A percentile compares a stretch with the other conserved stretches of the same genome.
These are phyloP conservation scores for Lachancea kluyveri DNA, from an alignment of 805 yeast genomes.

Conservation along the genomic window DNA sequence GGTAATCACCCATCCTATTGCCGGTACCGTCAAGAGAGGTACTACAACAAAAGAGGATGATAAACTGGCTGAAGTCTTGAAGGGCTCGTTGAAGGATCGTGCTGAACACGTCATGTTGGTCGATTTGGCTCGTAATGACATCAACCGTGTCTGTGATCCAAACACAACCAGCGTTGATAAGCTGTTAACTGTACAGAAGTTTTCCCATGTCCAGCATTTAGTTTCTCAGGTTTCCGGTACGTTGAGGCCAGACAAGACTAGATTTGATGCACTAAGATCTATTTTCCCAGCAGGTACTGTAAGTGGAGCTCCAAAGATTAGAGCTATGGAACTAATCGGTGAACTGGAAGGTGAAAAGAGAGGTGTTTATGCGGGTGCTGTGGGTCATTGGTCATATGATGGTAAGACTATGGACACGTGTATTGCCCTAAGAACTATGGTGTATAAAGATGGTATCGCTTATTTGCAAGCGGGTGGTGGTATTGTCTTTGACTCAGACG, in stretches of 20 bases:
- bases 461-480: conserved; percentile 99
- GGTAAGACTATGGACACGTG: conserved; percentile 96
- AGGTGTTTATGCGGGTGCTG: conserved; percentile 98
- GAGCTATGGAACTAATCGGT: conserved; percentile 91
- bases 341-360: conserved; percentile 87
- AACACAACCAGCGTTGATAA: conserved; percentile 79
- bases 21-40: conserved; percentile 93
- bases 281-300: conserved; percentile 99
- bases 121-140: conserved; percentile 93
- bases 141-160: conserved; percentile 92
- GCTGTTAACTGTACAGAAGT: conserved; percentile 82
- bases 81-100: conserved; percentile 79
- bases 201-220: conserved; percentile 94
- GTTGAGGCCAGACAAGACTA: conserved; percentile 70
- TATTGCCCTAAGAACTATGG: conserved; percentile 96
- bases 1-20: conserved; percentile 93
- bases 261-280: conserved; percentile 96
- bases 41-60: conserved; percentile 90
- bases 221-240: conserved; percentile 94
- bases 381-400: conserved; percentile 96
- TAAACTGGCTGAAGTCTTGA: conserved; percentile 62
- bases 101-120: conserved; percentile 99
- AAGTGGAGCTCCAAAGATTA: conserved; percentile 96
- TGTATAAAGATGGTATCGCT: conserved; percentile 82
- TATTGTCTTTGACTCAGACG: conserved; percentile 91